Evolutionary conservation across 2,329 filamentous ascomycete species (phyloP).

Genomic region (Biscogniauxia marginata): DNA sequence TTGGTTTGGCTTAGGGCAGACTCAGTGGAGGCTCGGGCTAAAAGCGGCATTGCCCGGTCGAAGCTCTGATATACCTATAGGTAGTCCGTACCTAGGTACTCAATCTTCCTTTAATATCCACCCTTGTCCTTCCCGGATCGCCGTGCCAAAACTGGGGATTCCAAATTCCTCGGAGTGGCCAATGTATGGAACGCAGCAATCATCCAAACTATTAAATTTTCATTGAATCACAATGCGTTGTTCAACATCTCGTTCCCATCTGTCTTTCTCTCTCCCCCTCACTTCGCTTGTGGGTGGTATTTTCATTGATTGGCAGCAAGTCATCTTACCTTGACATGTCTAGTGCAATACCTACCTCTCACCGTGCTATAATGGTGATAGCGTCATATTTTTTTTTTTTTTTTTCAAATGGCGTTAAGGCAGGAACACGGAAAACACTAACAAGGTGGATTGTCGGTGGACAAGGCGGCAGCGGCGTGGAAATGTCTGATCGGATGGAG

Average conservation of each 20-base stretch:
- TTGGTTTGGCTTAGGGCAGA: no score
- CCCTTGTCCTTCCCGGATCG: not conserved
- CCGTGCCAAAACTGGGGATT: not conserved
- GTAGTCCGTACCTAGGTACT: no score
- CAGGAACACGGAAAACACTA: slow-evolving; percentile 17
- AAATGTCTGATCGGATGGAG: slow-evolving; percentile 11
- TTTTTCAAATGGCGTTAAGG: slow-evolving; percentile 17
- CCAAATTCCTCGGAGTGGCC: not conserved
- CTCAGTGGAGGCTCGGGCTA: no score
- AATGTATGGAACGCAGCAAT: not conserved
- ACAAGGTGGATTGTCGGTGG: slow-evolving; percentile 1
- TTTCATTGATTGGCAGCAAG: not conserved
- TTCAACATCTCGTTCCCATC: not conserved
- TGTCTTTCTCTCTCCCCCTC: not conserved
- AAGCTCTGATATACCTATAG: no score
- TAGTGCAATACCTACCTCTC: no score
- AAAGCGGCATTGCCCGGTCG: no score
- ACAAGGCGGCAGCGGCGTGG: slow-evolving; percentile 19
- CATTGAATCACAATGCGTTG: not conserved
- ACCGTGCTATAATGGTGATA: no score
- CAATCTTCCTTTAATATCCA: not conserved
- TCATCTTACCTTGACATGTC: not conserved
- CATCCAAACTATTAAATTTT: not conserved
- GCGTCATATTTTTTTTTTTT: slow-evolving; percentile 10
- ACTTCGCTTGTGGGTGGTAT: not conserved